Base-by-base conservation (phyloP, 371 early-diverging fungal genomes). In the Smittium mucronatum region DNA sequence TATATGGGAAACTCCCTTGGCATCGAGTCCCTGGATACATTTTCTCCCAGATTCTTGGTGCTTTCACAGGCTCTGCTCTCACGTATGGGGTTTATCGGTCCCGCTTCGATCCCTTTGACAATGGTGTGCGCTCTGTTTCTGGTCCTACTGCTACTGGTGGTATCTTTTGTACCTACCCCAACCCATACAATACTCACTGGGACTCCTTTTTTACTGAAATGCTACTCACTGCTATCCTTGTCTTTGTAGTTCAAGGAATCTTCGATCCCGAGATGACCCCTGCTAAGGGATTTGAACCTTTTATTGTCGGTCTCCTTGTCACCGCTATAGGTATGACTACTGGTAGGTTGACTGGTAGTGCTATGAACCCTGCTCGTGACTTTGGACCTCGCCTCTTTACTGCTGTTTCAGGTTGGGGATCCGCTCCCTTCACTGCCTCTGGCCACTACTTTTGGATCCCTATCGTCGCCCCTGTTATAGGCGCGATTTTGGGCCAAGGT, bases 361-460 rank as follows among this genome's bases (percentile, higher is more conserved):
- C 86, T 32, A 72, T 92, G 33, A 92, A 92, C 75, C 89, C 89
- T 63, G 91, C 92, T 16, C 84, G 91, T 70, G 92, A 92, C 76
- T 73, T 92, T 71, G 92, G 88, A 26, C 90, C 91, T 21, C 84
- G 92, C 60, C 67, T 89, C 32, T 70, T 71, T 32, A 63, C 71
- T 30, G 25, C 57, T 35, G 33, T 69, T 2, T 8, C 70, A n/a
- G 63, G 59, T n/a, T 71, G 36, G 30, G 71, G 71, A 2, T 47
- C 58, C 26, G n/a, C 2, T 8, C 47, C 58, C 16, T 71, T 71
- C 57, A 70, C 71, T 17, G 29, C 57, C 29, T 58, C n/a, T 58
- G 57, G 58, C 70, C 28, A 70, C 70, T 71, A 71, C 57, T 70
- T 70, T 36, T 67, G 67, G 69, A 63, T 71, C 34, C 71, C 71